Base-by-base conservation (phyloP, 2,329 filamentous ascomycete species). In the Sarocladiaceae sp. region DNA sequence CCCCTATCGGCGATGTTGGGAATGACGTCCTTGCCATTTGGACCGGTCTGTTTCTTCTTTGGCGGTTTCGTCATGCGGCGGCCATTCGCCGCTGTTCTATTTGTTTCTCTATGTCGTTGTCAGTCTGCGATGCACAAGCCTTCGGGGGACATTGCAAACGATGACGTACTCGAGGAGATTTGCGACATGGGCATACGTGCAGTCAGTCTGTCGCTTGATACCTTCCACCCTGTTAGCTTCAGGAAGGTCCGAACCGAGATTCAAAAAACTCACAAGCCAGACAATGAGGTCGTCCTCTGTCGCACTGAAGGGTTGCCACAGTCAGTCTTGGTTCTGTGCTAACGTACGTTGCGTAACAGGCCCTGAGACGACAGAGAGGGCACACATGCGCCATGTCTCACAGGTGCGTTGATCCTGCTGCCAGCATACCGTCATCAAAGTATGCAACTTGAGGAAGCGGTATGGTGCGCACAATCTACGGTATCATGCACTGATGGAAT, bases 181-280 rank as follows among this genome's bases (percentile, higher is more conserved):
- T 35, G 86, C 86, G 23, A 88, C 82, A 41, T 80, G 77, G 0
- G 83, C 85, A 66, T 90, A 90, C 61, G 74, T 76, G 64, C 86
- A 91, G 51, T 78, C 73, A 0, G 83, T 85, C 58, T 88, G 83
- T 34, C 86, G 72, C 64, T 89, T 90, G 55, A 88, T 81, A 60
- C 83, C 84, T 72, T 61, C 60, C 58, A 63, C 31, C 26, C n/a
- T 54, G 47, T 59, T 33, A 57, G 51, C 29, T n/a, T n/a, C n/a
- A 42, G 31, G 12, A 40, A 16, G 4, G 7, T 7, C 11, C 33
- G 21, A 6, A n/a, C 34, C 4, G 15, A 18, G 4, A 29, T 6
- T 7, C n/a, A 20, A 31, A 41, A 39, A 23, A 58, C 75, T 69
- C 65, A 78, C 80, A 83, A 44, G 80, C 78, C 53, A 82, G 66